Percentiles rank a stretch among this genome's conserved stretches.
These are phyloP conservation scores for Trypanosoma cruzi DNA, from an alignment of 208 protist genomes.

Conservation along the genomic window DNA sequence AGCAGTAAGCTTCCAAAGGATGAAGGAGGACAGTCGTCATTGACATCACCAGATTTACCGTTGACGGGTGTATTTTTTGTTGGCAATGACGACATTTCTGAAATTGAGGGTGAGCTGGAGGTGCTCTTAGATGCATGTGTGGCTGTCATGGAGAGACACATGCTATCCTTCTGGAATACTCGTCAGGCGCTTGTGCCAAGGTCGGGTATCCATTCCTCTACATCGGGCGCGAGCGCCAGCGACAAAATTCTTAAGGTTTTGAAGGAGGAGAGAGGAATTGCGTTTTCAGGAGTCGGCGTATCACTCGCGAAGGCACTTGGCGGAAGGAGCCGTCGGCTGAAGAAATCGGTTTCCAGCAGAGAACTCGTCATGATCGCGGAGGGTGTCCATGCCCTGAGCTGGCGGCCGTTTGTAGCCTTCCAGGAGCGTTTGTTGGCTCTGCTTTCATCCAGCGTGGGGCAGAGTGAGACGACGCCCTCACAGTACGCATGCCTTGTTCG, in stretches of 20 bases:
- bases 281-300: slow-evolving; percentile 6
- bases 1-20: not conserved
- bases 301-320: slow-evolving; percentile 30
- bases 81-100: slow-evolving; percentile 26
- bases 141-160: slow-evolving; percentile 21
- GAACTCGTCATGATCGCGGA: slow-evolving; percentile 35
- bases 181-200: slow-evolving; percentile 10
- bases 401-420: slow-evolving; percentile 27
- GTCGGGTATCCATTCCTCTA: not conserved
- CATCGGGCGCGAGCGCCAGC: too few species aligned
- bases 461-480: slow-evolving; percentile 11
- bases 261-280: not conserved
- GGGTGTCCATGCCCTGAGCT: slow-evolving; percentile 26
- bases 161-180: slow-evolving; percentile 13
- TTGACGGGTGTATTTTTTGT: slow-evolving; percentile 10
- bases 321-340: slow-evolving; percentile 20
- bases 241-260: not conserved
- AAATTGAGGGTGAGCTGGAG: slow-evolving; percentile 35
- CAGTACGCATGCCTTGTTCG: slow-evolving; percentile 26
- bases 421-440: slow-evolving; percentile 23
- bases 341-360: slow-evolving; percentile 20
- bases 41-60: not conserved
- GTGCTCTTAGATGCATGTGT: slow-evolving; percentile 30
- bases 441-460: slow-evolving; percentile 22
- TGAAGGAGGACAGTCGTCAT: not conserved